Evolutionary conservation across 176 grass and related monocot genomes (phyloP), one percentile per base, ranked within the genome.

Genomic region (Oryza brachyantha): DNA sequence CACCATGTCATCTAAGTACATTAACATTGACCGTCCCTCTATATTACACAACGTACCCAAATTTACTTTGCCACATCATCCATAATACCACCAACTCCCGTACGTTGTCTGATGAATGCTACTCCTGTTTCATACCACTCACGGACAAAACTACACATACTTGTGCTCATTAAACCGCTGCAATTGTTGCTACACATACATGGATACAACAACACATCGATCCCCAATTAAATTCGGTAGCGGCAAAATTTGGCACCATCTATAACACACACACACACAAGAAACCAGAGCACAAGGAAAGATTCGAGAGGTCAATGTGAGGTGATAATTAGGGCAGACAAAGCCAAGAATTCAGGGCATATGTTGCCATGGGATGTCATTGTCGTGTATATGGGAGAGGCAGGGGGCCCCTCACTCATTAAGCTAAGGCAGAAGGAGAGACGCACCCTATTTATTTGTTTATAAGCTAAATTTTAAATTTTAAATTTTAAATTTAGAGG

Each of bases 231-330:
- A 28, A 28, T 55, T 50, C 21, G 22, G 25, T 41, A 27, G 2
- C n/a, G n/a, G n/a, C 37, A 25, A 2, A 43, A 70, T 17, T 70
- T 43, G 39, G 58, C 28, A 27, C 35, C 16, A 60, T 36, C 65
- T 10, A n/a, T n/a, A 34, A 69, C 48, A 10, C 41, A 65, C 19
- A 2, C 59, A 50, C 41, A 22, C 21, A 21, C 38, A 64, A 16
- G 38, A 43, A 7, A 48, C 45, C 16, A 41, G 22, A 62, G 13
- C 84, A 76, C 64, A 46, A n/a, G 13, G 29, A 68, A 75, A 76
- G 65, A 86, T 81, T 86, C 72, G 31, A 21, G 4, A 29, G 27
- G 59, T 73, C 83, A 79, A 66, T 65, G 39, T 55, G 12, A 28
- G 22, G 39, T 55, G 12, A 28, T 16, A 54, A 46, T 52, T 22